A percentile compares a stretch with the other conserved stretches of the same genome.
These are phyloP conservation scores for Mycena alexandri DNA, from an alignment of 768 basidiomycete species.

Conservation along the genomic window DNA sequence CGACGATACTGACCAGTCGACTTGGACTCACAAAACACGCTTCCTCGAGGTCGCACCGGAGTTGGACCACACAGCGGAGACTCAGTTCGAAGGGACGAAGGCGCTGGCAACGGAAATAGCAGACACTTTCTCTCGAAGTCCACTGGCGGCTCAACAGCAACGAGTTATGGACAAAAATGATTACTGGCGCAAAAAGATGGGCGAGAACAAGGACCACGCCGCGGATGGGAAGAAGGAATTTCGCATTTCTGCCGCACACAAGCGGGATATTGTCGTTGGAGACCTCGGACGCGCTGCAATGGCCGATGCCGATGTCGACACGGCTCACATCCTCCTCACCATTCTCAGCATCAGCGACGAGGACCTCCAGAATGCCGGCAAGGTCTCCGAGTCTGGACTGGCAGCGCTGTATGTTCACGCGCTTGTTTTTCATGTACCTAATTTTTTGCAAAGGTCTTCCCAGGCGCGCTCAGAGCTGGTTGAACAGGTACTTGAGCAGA, in stretches of 20 bases:
- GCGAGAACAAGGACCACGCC: background rate
- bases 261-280: too few relatives aligned
- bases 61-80: background rate
- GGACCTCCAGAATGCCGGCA: background rate
- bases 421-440: too few relatives aligned
- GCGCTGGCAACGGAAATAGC: background rate
- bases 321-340: background rate
- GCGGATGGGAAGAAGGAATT: too few relatives aligned
- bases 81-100: background rate
- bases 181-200: background rate
- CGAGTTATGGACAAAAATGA: background rate
- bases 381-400: background rate
- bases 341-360: constrained; percentile 2
- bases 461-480: background rate
- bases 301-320: too few relatives aligned
- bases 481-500: background rate
- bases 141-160: background rate
- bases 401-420: background rate
- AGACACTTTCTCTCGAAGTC: background rate
- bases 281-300: too few relatives aligned
- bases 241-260: too few relatives aligned
- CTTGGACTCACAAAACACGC: background rate
- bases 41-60: background rate
- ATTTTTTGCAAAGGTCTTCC: background rate
- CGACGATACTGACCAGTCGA: background rate